Percentiles rank a stretch among this genome's conserved stretches.
phyloP scores from a whole-genome alignment of 257 asterid species.

The Nicotiana sylvestris region DNA sequence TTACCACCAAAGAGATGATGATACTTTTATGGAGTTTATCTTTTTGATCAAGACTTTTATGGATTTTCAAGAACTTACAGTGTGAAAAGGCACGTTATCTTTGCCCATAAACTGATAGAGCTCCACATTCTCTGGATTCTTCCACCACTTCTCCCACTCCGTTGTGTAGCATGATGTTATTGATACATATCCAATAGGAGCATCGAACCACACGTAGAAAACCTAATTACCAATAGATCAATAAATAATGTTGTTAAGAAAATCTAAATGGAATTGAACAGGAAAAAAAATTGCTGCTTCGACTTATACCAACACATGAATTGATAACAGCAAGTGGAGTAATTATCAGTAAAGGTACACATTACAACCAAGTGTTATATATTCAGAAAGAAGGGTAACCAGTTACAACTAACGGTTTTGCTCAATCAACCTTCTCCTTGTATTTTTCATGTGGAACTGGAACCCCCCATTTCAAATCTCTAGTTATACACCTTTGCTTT shows the following conservation, averaged over 20 bases:
- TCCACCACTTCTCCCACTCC: slow-evolving; percentile 99
- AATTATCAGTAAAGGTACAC: background rate
- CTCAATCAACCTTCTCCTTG: slow-evolving; percentile 60
- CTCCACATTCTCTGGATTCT: slow-evolving; percentile 89
- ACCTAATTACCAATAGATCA: slow-evolving; percentile 44
- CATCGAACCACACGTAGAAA: slow-evolving; percentile 96
- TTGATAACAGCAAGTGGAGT: background rate
- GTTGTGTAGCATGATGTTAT: slow-evolving; percentile 85
- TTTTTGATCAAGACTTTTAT: background rate
- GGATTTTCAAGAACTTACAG: slow-evolving; percentile 44
- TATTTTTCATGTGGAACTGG: slow-evolving; percentile 78
- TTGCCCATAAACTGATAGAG: slow-evolving; percentile 96
- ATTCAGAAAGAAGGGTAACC: background rate
- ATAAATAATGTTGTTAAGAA: background rate
- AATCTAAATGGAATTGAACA: background rate
- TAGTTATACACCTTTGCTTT: slow-evolving; percentile 66
- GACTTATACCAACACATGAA: background rate
- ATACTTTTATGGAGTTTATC: background rate
- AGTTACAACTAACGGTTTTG: background rate
- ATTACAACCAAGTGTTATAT: background rate
- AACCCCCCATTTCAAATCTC: slow-evolving; percentile 95
- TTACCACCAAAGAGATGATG: background rate
- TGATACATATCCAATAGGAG: slow-evolving; percentile 91
- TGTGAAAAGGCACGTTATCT: slow-evolving; percentile 94
- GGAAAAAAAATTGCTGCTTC: background rate